Evolutionary conservation across 768 basidiomycete genomes (phyloP).

Genomic region (Floccularia luteovirens): DNA sequence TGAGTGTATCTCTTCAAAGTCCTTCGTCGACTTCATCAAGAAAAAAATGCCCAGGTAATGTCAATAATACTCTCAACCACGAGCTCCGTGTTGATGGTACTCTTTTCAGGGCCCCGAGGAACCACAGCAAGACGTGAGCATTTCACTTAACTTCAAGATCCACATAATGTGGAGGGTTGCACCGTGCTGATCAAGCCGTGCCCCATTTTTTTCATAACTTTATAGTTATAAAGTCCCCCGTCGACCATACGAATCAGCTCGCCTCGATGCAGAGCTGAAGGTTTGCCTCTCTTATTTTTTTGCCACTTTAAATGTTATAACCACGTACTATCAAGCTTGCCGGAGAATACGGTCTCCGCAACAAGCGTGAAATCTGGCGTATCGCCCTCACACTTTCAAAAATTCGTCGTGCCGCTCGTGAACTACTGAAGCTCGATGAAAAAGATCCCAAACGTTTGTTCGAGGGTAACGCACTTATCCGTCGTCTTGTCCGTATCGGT

Average conservation of each 20-base stretch:
- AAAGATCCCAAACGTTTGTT: constrained; percentile 99
- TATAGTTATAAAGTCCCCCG: constrained; percentile 97
- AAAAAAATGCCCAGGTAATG: constrained; percentile 81
- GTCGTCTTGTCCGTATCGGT: constrained; percentile 96
- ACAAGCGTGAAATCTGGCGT: constrained; percentile 99
- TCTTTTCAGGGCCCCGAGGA: constrained; percentile 72
- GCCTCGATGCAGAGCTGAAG: constrained; percentile 99
- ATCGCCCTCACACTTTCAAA: constrained; percentile 97
- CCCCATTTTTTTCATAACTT: constrained; percentile 47
- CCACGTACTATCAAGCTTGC: constrained; percentile 60
- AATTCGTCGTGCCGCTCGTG: constrained; percentile 99
- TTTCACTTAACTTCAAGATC: constrained; percentile 46
- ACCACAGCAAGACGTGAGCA: constrained; percentile 92
- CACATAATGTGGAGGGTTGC: constrained; percentile 59
- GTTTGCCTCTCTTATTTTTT: constrained; percentile 30
- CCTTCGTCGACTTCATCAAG: constrained; percentile 41
- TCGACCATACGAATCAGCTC: constrained; percentile 93
- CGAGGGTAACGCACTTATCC: constrained; percentile 96
- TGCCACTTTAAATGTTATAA: background rate
- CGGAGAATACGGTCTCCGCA: constrained; percentile 99
- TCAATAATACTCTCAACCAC: constrained; percentile 13
- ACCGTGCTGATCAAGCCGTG: constrained; percentile 60
- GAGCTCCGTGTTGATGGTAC: constrained; percentile 23
- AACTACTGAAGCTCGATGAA: constrained; percentile 98
- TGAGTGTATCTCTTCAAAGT: constrained; percentile 16